Conservation (phyloP, 2,329 filamentous ascomycete species). For the Penicillium sp. region DNA sequence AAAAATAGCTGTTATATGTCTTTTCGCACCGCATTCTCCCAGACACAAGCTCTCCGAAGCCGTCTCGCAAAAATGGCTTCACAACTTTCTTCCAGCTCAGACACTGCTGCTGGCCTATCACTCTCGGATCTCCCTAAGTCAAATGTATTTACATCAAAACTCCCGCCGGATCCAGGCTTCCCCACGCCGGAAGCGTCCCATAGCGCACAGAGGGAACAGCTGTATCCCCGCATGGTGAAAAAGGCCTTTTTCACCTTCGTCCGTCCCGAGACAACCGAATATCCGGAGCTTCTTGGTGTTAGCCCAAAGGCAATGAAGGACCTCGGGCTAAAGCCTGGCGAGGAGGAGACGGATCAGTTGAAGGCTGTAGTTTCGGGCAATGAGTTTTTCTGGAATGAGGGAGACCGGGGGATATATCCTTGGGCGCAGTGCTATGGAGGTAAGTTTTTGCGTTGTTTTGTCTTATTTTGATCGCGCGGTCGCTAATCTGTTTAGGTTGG, state of each 20-base stretch:
- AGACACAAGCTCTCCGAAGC: conserved; percentile 24
- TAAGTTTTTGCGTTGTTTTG: conserved; percentile 52
- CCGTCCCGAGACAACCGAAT: conserved; percentile 72
- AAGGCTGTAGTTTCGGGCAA: conserved; percentile 80
- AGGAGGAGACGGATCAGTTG: conserved; percentile 75
- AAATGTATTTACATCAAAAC: conserved; percentile 66
- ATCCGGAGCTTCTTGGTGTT: conserved; percentile 79
- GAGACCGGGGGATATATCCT: conserved; percentile 82
- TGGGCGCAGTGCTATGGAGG: conserved; percentile 99
- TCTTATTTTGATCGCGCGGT: conserved; percentile 4
- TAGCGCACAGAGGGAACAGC: conserved; percentile 73
- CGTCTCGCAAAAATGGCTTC: conserved; percentile 53
- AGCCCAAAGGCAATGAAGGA: conserved; percentile 79
- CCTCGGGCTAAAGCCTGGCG: conserved; percentile 73
- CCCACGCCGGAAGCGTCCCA: conserved; percentile 83
- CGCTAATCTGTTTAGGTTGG: conserved; percentile 45
- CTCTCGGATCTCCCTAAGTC: conserved; percentile 64
- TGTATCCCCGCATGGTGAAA: conserved; percentile 82
- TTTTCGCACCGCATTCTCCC: conserved; percentile 23
- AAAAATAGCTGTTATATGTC: conserved; percentile 30
- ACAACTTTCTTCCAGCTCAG: conserved; percentile 43
- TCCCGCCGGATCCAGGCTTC: conserved; percentile 78
- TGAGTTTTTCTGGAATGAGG: conserved; percentile 75
- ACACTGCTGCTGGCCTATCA: conserved; percentile 35
- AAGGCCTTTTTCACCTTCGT: conserved; percentile 90